Evolutionary conservation across 2,329 filamentous ascomycete genomes (phyloP), one percentile per base, ranked within the genome.

Genomic region (Aspergillus alliaceus): DNA sequence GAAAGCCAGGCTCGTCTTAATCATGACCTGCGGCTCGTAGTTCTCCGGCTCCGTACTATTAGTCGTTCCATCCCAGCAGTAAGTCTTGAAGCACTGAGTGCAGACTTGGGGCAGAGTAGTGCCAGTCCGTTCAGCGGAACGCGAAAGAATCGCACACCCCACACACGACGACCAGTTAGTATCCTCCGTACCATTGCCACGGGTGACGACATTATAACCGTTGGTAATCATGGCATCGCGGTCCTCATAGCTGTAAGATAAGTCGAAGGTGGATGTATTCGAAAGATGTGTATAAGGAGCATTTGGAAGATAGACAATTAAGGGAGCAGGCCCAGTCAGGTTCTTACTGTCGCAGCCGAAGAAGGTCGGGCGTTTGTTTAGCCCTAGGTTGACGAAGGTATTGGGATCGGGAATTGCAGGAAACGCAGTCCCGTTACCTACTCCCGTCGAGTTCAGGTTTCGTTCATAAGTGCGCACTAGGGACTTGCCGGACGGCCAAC

Each of bases 291-390:
- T 83, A 77, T 96, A 96, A 1, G 91, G 92, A 20, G 88, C 82
- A 69, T 95, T 96, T 57, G 93, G 91, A 49, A 98, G 74, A 78
- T 99, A 99, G 62, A 96, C 90, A 60, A 96, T 79, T 1, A 96
- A 75, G 6, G 63, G 63, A 2, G 56, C 62, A 1, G 76, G 66
- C 9, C 75, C 74, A 0, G 86, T 86, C 49, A 84, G 80, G 73
- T 92, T 91, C 51, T 78, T 78, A 34, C 80, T 79, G 69, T 91
- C 77, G 75, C 90, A 95, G 44, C 90, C 90, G 69, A 95, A 95
- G 80, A 95, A 91, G 0, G 87, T 87, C 0, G 90, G 90, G 1
- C 79, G 81, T 59, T 78, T 82, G 78, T 91, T 92, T 5, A 93
- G 77, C 3, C 87, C 87, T 0, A 89, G 78, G 66, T 91, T 91